Conservation (phyloP, 176 grass and related monocot species). For the Poa annua region DNA sequence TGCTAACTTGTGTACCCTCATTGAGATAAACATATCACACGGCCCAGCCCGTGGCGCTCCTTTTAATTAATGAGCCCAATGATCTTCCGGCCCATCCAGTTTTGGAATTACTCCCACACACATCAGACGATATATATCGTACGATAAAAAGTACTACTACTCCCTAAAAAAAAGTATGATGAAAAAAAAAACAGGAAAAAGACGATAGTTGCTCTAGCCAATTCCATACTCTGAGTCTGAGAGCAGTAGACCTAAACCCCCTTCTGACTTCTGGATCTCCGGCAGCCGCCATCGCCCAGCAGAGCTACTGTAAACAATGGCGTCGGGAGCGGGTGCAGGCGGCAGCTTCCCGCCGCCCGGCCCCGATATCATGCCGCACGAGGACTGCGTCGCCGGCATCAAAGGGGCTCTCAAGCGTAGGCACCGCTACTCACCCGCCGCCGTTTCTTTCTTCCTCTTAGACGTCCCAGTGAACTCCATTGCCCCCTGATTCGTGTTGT, state of each 20-base stretch:
- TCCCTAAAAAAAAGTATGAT: no score
- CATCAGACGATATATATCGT: no score
- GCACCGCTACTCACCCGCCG: background rate
- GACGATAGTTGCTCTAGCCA: no score
- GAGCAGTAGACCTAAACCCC: constrained; percentile 6
- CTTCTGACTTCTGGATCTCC: background rate
- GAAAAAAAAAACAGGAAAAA: no score
- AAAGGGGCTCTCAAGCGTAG: constrained; percentile 60
- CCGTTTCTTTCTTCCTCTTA: background rate
- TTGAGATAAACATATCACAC: no score
- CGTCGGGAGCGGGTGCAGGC: constrained; percentile 39
- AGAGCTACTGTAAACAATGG: constrained; percentile 27
- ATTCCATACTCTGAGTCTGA: no score
- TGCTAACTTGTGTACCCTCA: no score
- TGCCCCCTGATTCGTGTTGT: constrained; percentile 15
- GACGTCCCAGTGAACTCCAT: background rate
- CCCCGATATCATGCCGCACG: constrained; percentile 42
- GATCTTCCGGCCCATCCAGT: no score
- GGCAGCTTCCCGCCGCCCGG: background rate
- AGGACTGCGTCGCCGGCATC: constrained; percentile 70
- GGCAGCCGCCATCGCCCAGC: constrained; percentile 13
- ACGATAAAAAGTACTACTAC: no score
- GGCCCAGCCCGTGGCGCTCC: no score
- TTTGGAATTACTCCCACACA: no score
- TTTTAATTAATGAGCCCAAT: no score